Conservation (phyloP, 2,329 filamentous ascomycete genomes). For the Aureobasidium sp. region DNA sequence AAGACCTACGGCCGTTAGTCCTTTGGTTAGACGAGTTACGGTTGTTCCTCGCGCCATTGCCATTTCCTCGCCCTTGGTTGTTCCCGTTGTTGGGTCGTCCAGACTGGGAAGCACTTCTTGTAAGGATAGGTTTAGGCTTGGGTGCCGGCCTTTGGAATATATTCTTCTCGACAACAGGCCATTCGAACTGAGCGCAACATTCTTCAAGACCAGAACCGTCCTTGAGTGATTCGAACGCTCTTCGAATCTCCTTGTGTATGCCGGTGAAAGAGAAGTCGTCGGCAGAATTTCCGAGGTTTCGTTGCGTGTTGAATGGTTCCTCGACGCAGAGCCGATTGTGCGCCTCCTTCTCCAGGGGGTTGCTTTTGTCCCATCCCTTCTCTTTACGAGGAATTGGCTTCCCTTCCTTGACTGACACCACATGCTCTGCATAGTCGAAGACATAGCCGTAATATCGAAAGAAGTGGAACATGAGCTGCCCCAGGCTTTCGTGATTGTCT, state of each 20-base stretch:
- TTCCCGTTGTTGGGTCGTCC: slow-evolving; percentile 38
- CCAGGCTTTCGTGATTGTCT: slow-evolving; percentile 72
- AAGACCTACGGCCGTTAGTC: slow-evolving; percentile 45
- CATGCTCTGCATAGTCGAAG: slow-evolving; percentile 76
- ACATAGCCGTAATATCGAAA: slow-evolving; percentile 93
- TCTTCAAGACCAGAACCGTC: slow-evolving; percentile 65
- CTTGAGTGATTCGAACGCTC: slow-evolving; percentile 76
- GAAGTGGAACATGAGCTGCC: slow-evolving; percentile 86
- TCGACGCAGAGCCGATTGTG: slow-evolving; percentile 82
- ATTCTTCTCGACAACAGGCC: slow-evolving; percentile 66
- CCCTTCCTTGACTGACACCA: slow-evolving; percentile 77
- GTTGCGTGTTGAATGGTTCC: slow-evolving; percentile 83
- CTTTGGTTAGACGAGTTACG: slow-evolving; percentile 41
- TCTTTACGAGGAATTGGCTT: slow-evolving; percentile 69
- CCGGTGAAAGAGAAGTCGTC: slow-evolving; percentile 92
- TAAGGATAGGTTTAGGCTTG: slow-evolving; percentile 48
- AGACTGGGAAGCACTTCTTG: slow-evolving; percentile 37
- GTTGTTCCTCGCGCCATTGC: slow-evolving; percentile 38
- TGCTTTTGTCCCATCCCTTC: slow-evolving; percentile 73
- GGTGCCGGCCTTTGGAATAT: slow-evolving; percentile 47
- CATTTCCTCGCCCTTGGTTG: slow-evolving; percentile 14
- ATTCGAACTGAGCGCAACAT: slow-evolving; percentile 81
- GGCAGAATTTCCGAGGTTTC: slow-evolving; percentile 92
- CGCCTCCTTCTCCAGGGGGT: slow-evolving; percentile 36
- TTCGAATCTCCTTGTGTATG: slow-evolving; percentile 77